Evolutionary conservation across 805 yeast genomes (phyloP), one percentile per base, ranked within the genome.

Genomic region (Lipomyces starkeyi): DNA sequence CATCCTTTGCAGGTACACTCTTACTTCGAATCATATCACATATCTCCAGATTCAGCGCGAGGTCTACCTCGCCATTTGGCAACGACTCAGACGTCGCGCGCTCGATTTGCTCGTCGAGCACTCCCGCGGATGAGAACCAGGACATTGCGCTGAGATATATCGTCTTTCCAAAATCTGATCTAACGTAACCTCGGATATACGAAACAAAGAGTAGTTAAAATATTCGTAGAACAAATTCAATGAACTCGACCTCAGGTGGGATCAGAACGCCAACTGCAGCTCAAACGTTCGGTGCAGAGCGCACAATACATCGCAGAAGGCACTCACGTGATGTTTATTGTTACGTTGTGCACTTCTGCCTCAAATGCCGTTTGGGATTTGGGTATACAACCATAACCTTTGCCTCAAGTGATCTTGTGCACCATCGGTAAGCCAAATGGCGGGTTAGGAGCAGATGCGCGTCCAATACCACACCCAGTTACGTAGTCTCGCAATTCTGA

Each of bases 31-130:
- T 91, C 55, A 88, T 76, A 77, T 95, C 99, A 61, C 97, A 90
- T 64, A 94, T 85, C 76, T 95, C 98, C 67, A 95, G 82, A 14
- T 94, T 93, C 58, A 83, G 80, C 14, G 86, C 82, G 35, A 82
- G 74, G 74, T 93, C 97, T 58, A 90, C 83, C 75, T 93, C 97
- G 1, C 98, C 98, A 75, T 89, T 87, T 4, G 98, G 98, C 58
- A 93, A 89, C n/a, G 91, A 82, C 77, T 92, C 97, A 52, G 93
- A 88, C 0, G 97, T 91, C 20, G 97, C 97, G 70, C 84, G 86
- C 64, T 84, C 86, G 52, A 93, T 87, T 55, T 69, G 71, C 58
- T 69, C 72, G 58, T 69, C 72, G 43, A 69, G 62, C 54, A 32
- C 43, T 22, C 72, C 68, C 17, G 58, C 55, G 27, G 67, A 63